These are phyloP conservation scores for Suillus paluster DNA, from an alignment of 768 basidiomycete genomes.

Conservation along the genomic window DNA sequence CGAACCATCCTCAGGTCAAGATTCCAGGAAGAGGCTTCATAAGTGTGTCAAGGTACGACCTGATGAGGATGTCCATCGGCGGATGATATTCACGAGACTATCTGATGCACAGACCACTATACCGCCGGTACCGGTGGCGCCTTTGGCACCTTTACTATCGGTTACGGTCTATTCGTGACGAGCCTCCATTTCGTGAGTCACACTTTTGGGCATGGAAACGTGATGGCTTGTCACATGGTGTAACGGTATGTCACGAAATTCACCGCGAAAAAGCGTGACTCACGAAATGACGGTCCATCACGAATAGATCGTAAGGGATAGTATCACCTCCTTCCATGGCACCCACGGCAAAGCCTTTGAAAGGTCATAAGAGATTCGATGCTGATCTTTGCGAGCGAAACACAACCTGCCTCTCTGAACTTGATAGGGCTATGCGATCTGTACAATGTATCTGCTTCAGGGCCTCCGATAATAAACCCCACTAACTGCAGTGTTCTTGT, in stretches of 20 bases:
- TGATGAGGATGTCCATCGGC: not conserved
- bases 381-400: conserved; percentile 56
- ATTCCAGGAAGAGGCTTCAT: not conserved
- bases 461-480: not conserved
- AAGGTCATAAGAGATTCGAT: conserved; percentile 54
- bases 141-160: not conserved
- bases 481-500: conserved; percentile 35
- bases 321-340: not conserved
- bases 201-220: no score
- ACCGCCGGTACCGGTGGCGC: not conserved
- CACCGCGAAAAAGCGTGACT: no score
- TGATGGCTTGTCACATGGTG: no score
- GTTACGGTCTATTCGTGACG: no score
- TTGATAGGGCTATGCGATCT: conserved; percentile 40
- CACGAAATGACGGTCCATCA: no score
- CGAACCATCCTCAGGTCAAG: not conserved
- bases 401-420: conserved; percentile 39
- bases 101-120: not conserved
- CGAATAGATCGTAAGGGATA: no score
- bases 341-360: conserved; percentile 33
- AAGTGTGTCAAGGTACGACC: not conserved
- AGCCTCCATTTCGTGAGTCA: no score
- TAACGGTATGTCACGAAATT: no score
- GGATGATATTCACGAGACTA: no score
- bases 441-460: conserved; percentile 41